A percentile compares a stretch with the other conserved stretches of the same genome.
Evolutionary conservation across 495 filamentous ascomycete genomes (phyloP).

Genomic region (Endocarpon pusillum): DNA sequence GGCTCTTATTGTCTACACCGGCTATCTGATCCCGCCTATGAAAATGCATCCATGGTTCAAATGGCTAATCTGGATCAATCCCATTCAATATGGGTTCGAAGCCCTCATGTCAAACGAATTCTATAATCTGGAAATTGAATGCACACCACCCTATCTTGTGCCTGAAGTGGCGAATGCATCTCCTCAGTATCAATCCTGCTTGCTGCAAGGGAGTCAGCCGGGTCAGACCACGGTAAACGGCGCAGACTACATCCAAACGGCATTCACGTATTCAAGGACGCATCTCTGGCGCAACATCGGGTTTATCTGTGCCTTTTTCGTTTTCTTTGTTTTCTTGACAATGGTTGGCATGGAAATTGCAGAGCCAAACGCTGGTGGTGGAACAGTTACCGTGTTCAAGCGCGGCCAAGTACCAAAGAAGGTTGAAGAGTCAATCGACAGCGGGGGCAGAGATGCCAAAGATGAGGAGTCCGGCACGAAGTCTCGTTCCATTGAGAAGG

Average conservation of each 20-base stretch:
- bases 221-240: conserved; percentile 35
- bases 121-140: conserved; percentile 27
- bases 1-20: conserved; percentile 61
- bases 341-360: conserved; percentile 51
- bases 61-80: conserved; percentile 65
- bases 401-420: conserved; percentile 38
- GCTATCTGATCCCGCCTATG: conserved; percentile 54
- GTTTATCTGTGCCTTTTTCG: conserved; percentile 38
- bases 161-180: conserved; percentile 43
- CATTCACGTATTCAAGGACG: conserved; percentile 35
- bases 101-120: conserved; percentile 45
- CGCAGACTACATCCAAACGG: conserved; percentile 31
- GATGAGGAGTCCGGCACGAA: conserved; percentile 34
- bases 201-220: conserved; percentile 34
- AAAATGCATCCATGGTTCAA: conserved; percentile 69
- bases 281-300: conserved; percentile 49
- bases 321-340: conserved; percentile 34
- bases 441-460: no score
- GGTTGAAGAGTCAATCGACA: conserved; percentile 27
- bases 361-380: conserved; percentile 55
- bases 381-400: conserved; percentile 51
- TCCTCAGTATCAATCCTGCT: conserved; percentile 40
- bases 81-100: conserved; percentile 60
- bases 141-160: conserved; percentile 37
- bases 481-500: conserved; percentile 2